Evolutionary conservation across 345 rosid genomes (phyloP).

Genomic region (Combretum micranthum): DNA sequence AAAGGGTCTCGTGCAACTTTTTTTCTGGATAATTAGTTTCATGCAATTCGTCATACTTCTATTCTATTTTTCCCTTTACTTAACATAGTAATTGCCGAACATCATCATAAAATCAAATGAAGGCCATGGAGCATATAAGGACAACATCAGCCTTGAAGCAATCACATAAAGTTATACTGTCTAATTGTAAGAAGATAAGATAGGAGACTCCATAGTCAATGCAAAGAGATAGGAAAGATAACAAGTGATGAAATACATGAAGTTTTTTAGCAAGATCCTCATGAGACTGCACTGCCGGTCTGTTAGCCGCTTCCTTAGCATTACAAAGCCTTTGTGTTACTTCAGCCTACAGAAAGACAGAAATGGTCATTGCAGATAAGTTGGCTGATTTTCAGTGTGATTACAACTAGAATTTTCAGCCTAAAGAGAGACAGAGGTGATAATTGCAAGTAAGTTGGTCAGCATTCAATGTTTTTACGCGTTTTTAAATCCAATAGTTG

Average conservation of each 20-base stretch:
- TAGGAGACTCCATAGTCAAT: background rate
- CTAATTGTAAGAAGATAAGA: background rate
- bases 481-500: too few relatives aligned
- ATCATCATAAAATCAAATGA: background rate
- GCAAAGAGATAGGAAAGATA: background rate
- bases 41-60: too few relatives aligned
- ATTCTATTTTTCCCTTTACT: too few relatives aligned
- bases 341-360: constrained; percentile 56
- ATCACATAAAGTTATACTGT: background rate
- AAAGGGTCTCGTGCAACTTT: too few relatives aligned
- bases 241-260: constrained; percentile 38
- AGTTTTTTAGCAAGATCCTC: constrained; percentile 96
- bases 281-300: constrained; percentile 73
- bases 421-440: background rate
- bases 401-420: too few relatives aligned
- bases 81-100: too few relatives aligned
- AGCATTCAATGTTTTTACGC: too few relatives aligned
- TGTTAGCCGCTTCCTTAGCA: constrained; percentile 73
- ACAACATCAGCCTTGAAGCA: background rate
- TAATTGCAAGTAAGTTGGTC: background rate
- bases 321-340: constrained; percentile 87
- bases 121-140: background rate
- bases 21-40: too few relatives aligned
- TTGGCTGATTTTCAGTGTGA: too few relatives aligned
- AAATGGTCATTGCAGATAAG: background rate